Base-by-base conservation (phyloP, 1,284 basidiomycete genomes). In the Thecaphora frezii region DNA sequence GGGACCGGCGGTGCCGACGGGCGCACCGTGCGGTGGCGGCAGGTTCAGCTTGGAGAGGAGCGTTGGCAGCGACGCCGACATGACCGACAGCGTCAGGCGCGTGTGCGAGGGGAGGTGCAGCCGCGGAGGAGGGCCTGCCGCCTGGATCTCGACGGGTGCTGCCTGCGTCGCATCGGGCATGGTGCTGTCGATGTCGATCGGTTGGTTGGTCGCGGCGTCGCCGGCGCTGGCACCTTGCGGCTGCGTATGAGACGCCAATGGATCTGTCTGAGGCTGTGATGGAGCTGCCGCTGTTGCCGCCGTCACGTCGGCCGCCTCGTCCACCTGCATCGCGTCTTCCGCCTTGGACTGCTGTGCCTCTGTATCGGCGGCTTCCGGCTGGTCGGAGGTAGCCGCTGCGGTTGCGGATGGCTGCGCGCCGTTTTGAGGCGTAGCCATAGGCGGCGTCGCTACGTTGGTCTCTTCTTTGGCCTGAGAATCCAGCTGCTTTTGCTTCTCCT, bases 11-110 rank as follows among this genome's bases (percentile, higher is more conserved):
- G 66, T 71, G 19, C 71, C 71, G 1, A 58, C 60, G 14, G 71
- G 57, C 3, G 71, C 59, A 10, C 71, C 71, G 28, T 69, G 63
- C 16, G 71, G 71, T 16, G 68, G 66, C 0, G 71, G 71, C 13
- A 73, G 50, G 33, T 65, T 69, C 24, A 67, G 57, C 2, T 56
- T 51, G 1, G 56, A 55, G 7, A 67, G 36, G 56, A 67, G 54
- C 39, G 60, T 41, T 3, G 65, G 55, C 54, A 67, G 58, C 33
- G 65, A 67, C 2, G 65, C 58, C 3, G 65, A 59, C 33, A 63
- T 24, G 10, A 58, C 60, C 2, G 59, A 55, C 22, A 63, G 56
- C 16, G 65, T 63, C 42, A 54, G 62, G 43, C 65, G 59, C 9
- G 65, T 67, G 38, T 67, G 65, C 5, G 51, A 56, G 2, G 65